Evolutionary conservation across 208 protist species (phyloP).

Genomic region (Leptomonas pyrrhocoris): DNA sequence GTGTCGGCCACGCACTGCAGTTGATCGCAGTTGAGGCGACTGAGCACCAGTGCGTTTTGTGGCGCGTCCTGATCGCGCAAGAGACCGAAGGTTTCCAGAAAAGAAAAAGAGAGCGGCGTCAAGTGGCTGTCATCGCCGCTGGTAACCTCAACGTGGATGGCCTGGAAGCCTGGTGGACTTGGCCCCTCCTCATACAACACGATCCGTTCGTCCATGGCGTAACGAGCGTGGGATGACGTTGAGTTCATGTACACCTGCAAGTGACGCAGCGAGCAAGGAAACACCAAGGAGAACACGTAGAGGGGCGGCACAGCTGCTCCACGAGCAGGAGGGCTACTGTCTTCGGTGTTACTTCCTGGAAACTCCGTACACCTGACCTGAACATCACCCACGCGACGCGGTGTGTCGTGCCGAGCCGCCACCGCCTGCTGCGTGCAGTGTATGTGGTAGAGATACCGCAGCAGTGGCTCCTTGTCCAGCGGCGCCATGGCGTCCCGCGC

Average conservation of each 20-base stretch:
- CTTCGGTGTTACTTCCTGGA: too few species aligned
- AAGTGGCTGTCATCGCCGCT: background rate
- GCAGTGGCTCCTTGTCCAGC: slow-evolving; percentile 28
- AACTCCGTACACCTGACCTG: background rate
- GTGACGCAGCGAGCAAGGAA: slow-evolving; percentile 31
- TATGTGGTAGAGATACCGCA: slow-evolving; percentile 18
- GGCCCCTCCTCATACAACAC: slow-evolving; percentile 21
- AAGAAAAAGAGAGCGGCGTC: slow-evolving; percentile 3
- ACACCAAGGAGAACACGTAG: slow-evolving; percentile 17
- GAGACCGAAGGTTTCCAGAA: slow-evolving; percentile 28
- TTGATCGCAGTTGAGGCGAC: slow-evolving; percentile 11
- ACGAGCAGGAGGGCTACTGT: background rate
- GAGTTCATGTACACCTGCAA: slow-evolving; percentile 20
- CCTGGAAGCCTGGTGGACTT: slow-evolving; percentile 13
- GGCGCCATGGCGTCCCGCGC: background rate
- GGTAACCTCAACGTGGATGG: slow-evolving; percentile 9
- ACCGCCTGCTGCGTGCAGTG: slow-evolving; percentile 10
- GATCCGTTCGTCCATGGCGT: slow-evolving; percentile 13
- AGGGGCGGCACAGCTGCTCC: background rate
- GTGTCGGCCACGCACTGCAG: background rate
- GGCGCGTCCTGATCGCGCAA: background rate
- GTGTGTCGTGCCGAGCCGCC: background rate
- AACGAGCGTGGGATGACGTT: slow-evolving; percentile 17
- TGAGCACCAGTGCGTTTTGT: slow-evolving; percentile 17
- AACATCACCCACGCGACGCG: slow-evolving; percentile 15